These are phyloP conservation scores for Cyberlindnera samutprakarnensis DNA, from an alignment of 805 yeast genomes.

Conservation along the genomic window DNA sequence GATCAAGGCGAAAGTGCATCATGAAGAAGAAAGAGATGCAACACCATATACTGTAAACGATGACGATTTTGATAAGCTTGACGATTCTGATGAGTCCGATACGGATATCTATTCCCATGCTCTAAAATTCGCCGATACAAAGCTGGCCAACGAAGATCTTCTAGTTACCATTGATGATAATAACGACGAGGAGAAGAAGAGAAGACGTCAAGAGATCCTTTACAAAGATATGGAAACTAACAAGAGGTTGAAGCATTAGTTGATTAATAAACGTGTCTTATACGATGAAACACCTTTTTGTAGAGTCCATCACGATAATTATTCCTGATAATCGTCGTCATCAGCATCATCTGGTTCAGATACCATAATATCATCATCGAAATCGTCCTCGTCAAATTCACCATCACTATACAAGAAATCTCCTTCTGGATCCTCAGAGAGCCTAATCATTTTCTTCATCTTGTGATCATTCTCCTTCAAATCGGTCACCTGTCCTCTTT, in stretches of 20 bases:
- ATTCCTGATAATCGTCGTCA: slow-evolving; percentile 3
- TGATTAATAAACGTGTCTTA: too few species aligned
- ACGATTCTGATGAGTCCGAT: slow-evolving; percentile 18
- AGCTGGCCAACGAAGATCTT: slow-evolving; percentile 14
- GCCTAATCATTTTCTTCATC: slow-evolving; percentile 8
- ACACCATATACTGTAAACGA: background rate
- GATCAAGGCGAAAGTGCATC: slow-evolving; percentile 4
- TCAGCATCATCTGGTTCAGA: slow-evolving; percentile 3
- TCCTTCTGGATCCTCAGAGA: slow-evolving; percentile 7
- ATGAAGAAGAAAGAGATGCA: too few species aligned
- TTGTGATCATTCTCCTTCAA: slow-evolving; percentile 13
- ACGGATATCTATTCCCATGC: slow-evolving; percentile 16
- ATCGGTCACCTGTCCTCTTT: slow-evolving; percentile 11
- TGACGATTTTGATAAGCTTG: slow-evolving; percentile 16
- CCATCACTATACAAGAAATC: slow-evolving; percentile 10
- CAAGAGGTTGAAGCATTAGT: background rate
- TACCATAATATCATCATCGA: slow-evolving; percentile 3
- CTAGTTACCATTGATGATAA: slow-evolving; percentile 13
- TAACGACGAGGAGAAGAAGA: background rate
- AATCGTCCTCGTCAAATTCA: slow-evolving; percentile 10
- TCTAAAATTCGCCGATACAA: slow-evolving; percentile 12
- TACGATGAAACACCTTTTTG: too few species aligned
- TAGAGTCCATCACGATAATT: too few species aligned
- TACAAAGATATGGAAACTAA: slow-evolving; percentile 5
- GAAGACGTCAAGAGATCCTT: slow-evolving; percentile 8